Evolutionary conservation across 768 basidiomycete species (phyloP).

Genomic region (Lactifluus hygrophoroides): DNA sequence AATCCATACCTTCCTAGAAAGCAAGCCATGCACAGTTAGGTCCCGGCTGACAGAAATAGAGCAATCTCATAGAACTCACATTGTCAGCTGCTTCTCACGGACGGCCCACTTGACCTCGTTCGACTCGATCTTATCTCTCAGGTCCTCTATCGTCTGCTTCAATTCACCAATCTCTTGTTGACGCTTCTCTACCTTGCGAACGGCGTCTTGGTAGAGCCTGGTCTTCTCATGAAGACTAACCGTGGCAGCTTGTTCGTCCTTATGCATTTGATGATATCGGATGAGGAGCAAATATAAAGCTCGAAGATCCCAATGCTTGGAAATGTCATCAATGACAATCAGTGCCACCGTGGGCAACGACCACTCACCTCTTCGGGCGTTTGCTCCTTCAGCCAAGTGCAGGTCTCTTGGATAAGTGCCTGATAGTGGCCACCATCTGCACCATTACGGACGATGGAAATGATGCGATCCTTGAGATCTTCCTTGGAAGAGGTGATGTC

Average conservation of each 20-base stretch:
- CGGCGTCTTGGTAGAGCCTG: conserved; percentile 16
- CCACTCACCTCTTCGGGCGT: conserved; percentile 16
- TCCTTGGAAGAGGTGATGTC: conserved; percentile 3
- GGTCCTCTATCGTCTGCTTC: conserved; percentile 10
- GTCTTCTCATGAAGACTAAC: conserved; percentile 15
- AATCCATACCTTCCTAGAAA: conserved; percentile 17
- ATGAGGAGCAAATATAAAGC: conserved; percentile 19
- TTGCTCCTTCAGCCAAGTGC: conserved; percentile 18
- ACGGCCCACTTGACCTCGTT: conserved; percentile 12
- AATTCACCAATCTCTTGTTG: conserved; percentile 4
- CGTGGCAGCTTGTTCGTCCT: conserved; percentile 18
- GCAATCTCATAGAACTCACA: not conserved
- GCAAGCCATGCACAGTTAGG: not conserved
- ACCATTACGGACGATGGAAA: conserved; percentile 19
- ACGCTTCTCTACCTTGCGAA: conserved; percentile 7
- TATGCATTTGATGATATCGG: conserved; percentile 21
- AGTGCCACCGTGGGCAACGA: not conserved
- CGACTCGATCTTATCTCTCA: conserved; percentile 12
- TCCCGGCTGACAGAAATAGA: not conserved
- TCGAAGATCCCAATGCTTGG: conserved; percentile 20
- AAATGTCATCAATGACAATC: not conserved
- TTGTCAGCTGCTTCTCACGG: conserved; percentile 10
- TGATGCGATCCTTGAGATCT: conserved; percentile 15
- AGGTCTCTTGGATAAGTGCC: conserved; percentile 16
- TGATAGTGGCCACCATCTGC: conserved; percentile 19